Conservation (phyloP, 1,284 basidiomycete species). For the Ceratobasidium sp. region DNA sequence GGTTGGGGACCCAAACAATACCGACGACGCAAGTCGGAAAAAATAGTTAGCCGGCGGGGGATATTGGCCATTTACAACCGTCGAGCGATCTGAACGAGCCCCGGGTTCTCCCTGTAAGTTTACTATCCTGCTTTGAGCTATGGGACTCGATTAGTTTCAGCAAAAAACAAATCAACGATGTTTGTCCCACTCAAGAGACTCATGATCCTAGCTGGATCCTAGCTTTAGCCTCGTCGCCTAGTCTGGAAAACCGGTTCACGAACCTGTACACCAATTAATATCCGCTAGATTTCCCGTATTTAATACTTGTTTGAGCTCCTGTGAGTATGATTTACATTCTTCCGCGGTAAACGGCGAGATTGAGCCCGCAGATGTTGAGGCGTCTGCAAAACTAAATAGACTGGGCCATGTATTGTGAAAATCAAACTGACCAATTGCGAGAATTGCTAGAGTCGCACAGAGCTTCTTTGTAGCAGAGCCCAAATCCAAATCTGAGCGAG, state of each 20-base stretch:
- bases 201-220: constrained; percentile 19
- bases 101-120: constrained; percentile 32
- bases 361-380: constrained; percentile 29
- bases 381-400: constrained; percentile 1
- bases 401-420: background rate
- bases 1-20: constrained; percentile 5
- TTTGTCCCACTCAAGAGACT: constrained; percentile 24
- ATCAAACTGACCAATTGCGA: constrained; percentile 3
- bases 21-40: background rate
- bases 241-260: background rate
- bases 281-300: constrained; percentile 10
- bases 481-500: constrained; percentile 2
- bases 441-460: constrained; percentile 13
- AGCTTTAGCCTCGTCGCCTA: background rate
- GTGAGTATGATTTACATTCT: constrained; percentile 35
- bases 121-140: constrained; percentile 34
- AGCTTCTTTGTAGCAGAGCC: background rate
- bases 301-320: background rate
- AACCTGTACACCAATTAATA: constrained; percentile 43
- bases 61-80: constrained; percentile 34
- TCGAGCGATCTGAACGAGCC: constrained; percentile 24
- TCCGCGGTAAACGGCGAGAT: constrained; percentile 29
- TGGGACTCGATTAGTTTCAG: background rate
- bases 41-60: background rate
- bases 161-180: background rate